Conservation (phyloP, 352 stramenopile species). For the Pilasporangium apinafurcum region DNA sequence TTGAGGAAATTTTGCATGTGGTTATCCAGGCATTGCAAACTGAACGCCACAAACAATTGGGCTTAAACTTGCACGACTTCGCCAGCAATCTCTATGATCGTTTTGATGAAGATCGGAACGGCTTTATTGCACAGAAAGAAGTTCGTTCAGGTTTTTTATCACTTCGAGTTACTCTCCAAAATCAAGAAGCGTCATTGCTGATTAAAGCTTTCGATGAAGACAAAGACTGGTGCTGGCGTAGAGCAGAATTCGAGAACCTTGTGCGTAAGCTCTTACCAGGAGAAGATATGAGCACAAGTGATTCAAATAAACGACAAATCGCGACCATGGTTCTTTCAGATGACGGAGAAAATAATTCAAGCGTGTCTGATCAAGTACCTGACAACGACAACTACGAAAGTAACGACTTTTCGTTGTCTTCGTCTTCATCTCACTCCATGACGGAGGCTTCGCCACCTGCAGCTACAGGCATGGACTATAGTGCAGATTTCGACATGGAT, state of each 20-base stretch:
- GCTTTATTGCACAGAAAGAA: conserved; percentile 44
- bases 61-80: conserved; percentile 8
- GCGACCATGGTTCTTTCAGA: no score
- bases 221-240: conserved; percentile 43
- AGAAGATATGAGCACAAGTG: not conserved
- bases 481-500: conserved; percentile 50
- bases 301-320: no score
- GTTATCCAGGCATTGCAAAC: no score
- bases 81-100: conserved; percentile 25
- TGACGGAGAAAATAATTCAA: not conserved
- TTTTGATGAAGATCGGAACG: conserved; percentile 62
- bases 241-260: conserved; percentile 38
- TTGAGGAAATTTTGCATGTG: conserved; percentile 48
- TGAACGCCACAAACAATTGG: conserved; percentile 17
- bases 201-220: conserved; percentile 53
- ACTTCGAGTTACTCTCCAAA: conserved; percentile 29
- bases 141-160: conserved; percentile 34
- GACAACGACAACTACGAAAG: conserved; percentile 14
- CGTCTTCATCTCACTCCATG: conserved; percentile 4
- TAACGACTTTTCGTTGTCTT: conserved; percentile 11
- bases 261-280: conserved; percentile 29
- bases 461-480: conserved; percentile 27
- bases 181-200: conserved; percentile 32
- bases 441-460: conserved; percentile 9
- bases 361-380: not conserved